Evolutionary conservation across 2,329 filamentous ascomycete species (phyloP).

Genomic region (Pyrenochaeta sp.): DNA sequence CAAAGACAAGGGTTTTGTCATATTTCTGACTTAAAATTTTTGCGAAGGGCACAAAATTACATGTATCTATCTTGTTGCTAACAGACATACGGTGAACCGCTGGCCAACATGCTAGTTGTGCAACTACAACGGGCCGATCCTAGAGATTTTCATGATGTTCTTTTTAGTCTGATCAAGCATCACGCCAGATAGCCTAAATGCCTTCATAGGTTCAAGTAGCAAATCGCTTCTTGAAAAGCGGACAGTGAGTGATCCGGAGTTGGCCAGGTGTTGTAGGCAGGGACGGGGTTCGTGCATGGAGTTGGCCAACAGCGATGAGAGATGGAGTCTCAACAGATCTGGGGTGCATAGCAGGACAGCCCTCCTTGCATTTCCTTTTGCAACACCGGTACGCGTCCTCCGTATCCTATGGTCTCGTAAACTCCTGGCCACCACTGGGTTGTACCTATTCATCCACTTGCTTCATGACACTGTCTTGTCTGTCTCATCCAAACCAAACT

Average conservation of each 20-base stretch:
- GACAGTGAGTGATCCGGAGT: constrained; percentile 9
- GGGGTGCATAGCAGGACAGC: constrained; percentile 23
- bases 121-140: constrained; percentile 50
- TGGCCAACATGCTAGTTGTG: background rate
- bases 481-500: constrained; percentile 1
- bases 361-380: constrained; percentile 14
- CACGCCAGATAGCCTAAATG: constrained; percentile 10
- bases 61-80: background rate
- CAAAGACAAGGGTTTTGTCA: no score
- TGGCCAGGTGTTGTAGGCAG: constrained; percentile 4
- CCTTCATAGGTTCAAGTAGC: background rate
- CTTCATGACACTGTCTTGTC: background rate
- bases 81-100: background rate
- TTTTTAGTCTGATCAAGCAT: constrained; percentile 6
- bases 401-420: constrained; percentile 3
- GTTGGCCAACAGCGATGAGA: constrained; percentile 7
- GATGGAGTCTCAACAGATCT: constrained; percentile 24
- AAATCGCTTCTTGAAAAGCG: background rate
- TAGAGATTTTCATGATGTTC: constrained; percentile 21
- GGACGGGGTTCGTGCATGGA: background rate
- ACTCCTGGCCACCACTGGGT: background rate
- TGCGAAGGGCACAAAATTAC: background rate
- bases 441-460: constrained; percentile 5
- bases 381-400: constrained; percentile 7
- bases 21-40: no score